These are phyloP conservation scores for Tieghemiomyces parasiticus DNA, from an alignment of 192 early-diverging fungal genomes.

Conservation along the genomic window DNA sequence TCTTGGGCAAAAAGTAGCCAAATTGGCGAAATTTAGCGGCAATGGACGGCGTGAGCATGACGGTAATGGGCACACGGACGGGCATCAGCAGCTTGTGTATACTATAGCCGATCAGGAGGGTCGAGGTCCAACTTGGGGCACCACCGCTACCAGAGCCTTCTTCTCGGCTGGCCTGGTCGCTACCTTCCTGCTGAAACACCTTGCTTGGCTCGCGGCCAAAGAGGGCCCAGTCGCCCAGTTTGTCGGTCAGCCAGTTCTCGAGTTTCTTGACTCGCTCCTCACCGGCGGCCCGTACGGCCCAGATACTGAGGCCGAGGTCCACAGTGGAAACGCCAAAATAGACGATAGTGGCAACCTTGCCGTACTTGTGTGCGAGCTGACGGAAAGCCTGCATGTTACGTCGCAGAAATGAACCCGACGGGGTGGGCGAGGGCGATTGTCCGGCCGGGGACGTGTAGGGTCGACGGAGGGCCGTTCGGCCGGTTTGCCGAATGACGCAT, in stretches of 20 bases:
- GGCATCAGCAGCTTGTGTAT: slow-evolving; percentile 11
- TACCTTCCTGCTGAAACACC: neutral
- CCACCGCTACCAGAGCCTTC: neutral
- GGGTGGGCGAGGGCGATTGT: too few species aligned
- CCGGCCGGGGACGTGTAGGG: too few species aligned
- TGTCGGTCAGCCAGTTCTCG: neutral
- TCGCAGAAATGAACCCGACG: too few species aligned
- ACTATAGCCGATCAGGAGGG: slow-evolving; percentile 10
- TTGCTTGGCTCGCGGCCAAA: neutral
- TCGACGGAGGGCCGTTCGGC: too few species aligned
- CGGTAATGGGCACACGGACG: slow-evolving; percentile 9
- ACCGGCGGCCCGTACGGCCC: slow-evolving; percentile 18
- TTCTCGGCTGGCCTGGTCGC: neutral
- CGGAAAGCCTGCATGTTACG: too few species aligned
- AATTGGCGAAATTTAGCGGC: neutral
- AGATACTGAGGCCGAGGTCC: slow-evolving; percentile 27
- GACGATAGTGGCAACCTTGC: slow-evolving; percentile 24
- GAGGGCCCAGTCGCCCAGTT: neutral
- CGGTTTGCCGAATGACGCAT: too few species aligned
- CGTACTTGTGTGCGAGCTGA: slow-evolving; percentile 35
- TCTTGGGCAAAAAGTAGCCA: slow-evolving; percentile 8
- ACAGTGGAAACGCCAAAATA: slow-evolving; percentile 27
- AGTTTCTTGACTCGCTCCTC: neutral
- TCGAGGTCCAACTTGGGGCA: slow-evolving; percentile 6
- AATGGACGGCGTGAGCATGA: slow-evolving; percentile 7